Conservation (phyloP, 2,329 filamentous ascomycete genomes). For the Aspergillus sp. region DNA sequence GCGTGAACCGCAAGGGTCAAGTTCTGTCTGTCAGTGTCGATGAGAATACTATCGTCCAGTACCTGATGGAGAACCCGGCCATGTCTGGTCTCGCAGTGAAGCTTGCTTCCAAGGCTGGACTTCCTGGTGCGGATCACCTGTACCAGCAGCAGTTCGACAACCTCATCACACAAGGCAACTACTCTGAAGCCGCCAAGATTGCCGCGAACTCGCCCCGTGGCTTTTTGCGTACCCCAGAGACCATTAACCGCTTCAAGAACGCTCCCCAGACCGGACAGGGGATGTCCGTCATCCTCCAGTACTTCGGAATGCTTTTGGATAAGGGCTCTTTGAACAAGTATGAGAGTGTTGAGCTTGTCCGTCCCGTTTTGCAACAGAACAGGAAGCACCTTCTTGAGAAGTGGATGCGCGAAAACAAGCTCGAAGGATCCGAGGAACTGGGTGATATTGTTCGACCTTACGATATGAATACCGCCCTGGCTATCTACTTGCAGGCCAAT, state of each 20-base stretch:
- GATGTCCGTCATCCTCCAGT: conserved; percentile 92
- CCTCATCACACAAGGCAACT: conserved; percentile 77
- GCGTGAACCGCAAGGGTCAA: conserved; percentile 96
- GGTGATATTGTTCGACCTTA: conserved; percentile 91
- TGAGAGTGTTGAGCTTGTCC: conserved; percentile 89
- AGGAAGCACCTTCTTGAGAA: conserved; percentile 96
- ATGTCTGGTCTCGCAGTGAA: conserved; percentile 94
- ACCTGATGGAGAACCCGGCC: conserved; percentile 93
- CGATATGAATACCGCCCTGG: conserved; percentile 82
- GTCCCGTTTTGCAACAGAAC: conserved; percentile 89
- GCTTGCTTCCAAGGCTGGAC: conserved; percentile 88
- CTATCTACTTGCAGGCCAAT: conserved; percentile 88
- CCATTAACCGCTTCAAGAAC: conserved; percentile 93
- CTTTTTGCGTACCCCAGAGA: conserved; percentile 90
- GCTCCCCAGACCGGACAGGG: conserved; percentile 71
- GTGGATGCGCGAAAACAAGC: conserved; percentile 95
- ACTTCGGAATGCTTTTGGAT: conserved; percentile 95
- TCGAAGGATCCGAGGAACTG: conserved; percentile 93
- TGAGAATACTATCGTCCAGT: conserved; percentile 86
- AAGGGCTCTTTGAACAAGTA: conserved; percentile 91
- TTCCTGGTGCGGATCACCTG: conserved; percentile 90
- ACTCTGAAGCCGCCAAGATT: conserved; percentile 87
- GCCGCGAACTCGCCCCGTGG: conserved; percentile 95
- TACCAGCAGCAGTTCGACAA: conserved; percentile 93
- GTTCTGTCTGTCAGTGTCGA: conserved; percentile 93